These are phyloP conservation scores for Leccinum obscurum DNA, from an alignment of 768 basidiomycete species.

Conservation along the genomic window DNA sequence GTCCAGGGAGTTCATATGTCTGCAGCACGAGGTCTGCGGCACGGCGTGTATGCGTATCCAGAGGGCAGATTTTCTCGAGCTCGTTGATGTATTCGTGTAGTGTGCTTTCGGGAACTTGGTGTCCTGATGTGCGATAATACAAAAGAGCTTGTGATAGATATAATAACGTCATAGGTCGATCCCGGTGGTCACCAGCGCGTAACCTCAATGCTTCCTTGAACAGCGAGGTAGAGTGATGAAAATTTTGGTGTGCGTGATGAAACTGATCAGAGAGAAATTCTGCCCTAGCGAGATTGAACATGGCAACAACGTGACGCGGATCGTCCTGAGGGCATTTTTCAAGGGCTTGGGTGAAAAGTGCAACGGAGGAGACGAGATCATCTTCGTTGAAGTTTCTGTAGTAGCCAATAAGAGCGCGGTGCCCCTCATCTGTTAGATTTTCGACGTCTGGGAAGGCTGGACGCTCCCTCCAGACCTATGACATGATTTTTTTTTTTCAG, in stretches of 20 bases:
- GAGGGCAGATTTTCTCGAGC: background rate
- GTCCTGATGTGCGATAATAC: background rate
- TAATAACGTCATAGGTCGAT: slow-evolving; percentile 10
- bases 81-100: background rate
- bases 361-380: background rate
- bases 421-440: slow-evolving; percentile 5
- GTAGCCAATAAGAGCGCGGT: background rate
- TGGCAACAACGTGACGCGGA: background rate
- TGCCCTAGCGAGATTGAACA: slow-evolving; percentile 13
- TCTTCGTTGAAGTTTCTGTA: background rate
- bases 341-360: slow-evolving; percentile 10
- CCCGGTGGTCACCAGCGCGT: slow-evolving; percentile 2
- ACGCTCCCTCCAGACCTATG: background rate
- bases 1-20: background rate
- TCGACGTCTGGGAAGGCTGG: background rate
- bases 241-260: background rate
- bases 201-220: slow-evolving; percentile 14
- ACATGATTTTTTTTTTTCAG: background rate
- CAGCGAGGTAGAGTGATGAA: background rate
- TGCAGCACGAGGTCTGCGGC: slow-evolving; percentile 4
- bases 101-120: background rate
- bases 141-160: background rate
- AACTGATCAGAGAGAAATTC: background rate
- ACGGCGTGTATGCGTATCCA: background rate
- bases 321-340: background rate